Evolutionary conservation across 129 eudicot species (phyloP).

Genomic region (Arctium minus): DNA sequence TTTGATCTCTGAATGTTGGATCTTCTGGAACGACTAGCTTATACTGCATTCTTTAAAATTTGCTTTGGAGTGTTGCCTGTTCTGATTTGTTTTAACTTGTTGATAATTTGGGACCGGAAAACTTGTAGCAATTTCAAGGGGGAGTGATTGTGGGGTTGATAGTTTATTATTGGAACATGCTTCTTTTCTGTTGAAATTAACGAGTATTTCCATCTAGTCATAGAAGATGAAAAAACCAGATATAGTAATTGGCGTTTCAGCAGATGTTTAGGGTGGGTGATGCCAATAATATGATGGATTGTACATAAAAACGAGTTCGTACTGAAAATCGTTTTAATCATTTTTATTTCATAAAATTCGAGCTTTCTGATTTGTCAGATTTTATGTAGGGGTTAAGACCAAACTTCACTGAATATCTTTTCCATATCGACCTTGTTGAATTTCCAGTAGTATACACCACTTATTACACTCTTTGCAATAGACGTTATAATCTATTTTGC

Average conservation of each 20-base stretch:
- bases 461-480: neutral
- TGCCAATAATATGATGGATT: neutral
- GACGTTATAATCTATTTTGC: neutral
- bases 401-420: neutral
- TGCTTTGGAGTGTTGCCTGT: neutral
- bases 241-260: neutral
- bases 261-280: neutral
- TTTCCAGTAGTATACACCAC: conserved; percentile 5
- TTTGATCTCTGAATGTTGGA: neutral
- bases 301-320: neutral
- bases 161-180: too few relatives aligned
- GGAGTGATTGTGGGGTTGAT: neutral
- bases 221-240: too few relatives aligned
- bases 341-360: too few relatives aligned
- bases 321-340: neutral
- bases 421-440: neutral
- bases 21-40: too few relatives aligned
- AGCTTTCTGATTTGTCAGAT: too few relatives aligned
- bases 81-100: neutral
- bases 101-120: neutral
- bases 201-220: too few relatives aligned
- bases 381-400: neutral
- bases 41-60: neutral
- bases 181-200: too few relatives aligned
- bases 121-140: neutral